Base-by-base conservation (phyloP, 306 rosid species). In the Phaseolus lunatus region DNA sequence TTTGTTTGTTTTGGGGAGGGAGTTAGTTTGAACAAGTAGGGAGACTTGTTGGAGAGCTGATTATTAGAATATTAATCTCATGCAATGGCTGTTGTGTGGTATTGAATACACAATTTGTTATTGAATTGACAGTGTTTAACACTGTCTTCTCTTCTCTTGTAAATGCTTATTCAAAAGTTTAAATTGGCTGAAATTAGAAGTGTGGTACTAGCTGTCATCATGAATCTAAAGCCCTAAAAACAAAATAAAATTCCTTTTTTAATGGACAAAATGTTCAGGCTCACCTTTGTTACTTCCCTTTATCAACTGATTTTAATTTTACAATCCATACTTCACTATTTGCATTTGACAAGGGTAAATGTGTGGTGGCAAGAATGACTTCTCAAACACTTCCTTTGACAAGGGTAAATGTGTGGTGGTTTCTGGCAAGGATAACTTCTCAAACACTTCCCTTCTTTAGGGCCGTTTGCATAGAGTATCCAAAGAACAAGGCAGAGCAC, bases 381-480 rank as follows among this genome's bases (percentile, higher is more conserved):
- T n/a, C n/a, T n/a, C n/a, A n/a, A n/a, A n/a, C n/a, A n/a, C n/a
- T n/a, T n/a, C n/a, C n/a, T n/a, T n/a, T n/a, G n/a, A n/a, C n/a
- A n/a, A n/a, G 26, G 86, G 45, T 10, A 84, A 15, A 47, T 58
- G 84, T 10, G 85, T 44, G 62, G 57, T 57, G 48, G 33, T 19
- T 67, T 79, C 76, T 22, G 80, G 84, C 1, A 87, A 76, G 84
- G 86, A 88, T 76, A 84, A 85, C 73, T 86, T 86, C 68, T 19
- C 96, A 88, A 85, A 86, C 97, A 35, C 97, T 65, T 85, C 97
- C 89, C 80, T 92, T 90, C 89, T 86, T 87, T 33, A 83, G 91
- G 91, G 97, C 91, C 92, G 97, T 95, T 92, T 73, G 99, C 88
- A 84, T 88, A 92, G 45, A 95, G 93, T 71, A 91, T 76, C 99